Base-by-base conservation (phyloP, 192 early-diverging fungal genomes). In the Coemansia sp. region DNA sequence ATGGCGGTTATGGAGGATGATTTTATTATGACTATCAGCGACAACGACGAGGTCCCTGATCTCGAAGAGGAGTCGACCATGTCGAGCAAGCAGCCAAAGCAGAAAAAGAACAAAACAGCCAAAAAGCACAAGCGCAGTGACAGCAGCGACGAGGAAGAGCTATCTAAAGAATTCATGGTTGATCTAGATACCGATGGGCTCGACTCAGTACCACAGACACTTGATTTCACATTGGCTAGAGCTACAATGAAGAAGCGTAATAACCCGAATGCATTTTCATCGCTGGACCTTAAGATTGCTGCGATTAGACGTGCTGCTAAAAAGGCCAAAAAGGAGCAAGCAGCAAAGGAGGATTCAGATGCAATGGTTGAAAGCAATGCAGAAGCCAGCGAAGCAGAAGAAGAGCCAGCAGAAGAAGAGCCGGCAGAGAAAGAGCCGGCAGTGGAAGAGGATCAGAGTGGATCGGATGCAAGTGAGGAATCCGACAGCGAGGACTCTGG, bases 201-300 rank as follows among this genome's bases (percentile, higher is more conserved):
- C 42, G 72, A 82, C 55, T 61, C 80, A 11, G 66, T 75, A n/a
- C 77, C 73, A 7, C 79, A 89, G 61, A 78, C 84, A 5, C 88
- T 91, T 82, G 92, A 96, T 61, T 94, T 96, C 55, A 83, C 83
- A 10, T 80, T 82, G 42, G 92, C 90, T 19, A 79, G 88, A 49
- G 87, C 83, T 3, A 86, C 86, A 41, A 65, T 96, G 28, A 87
- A 84, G 65, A 68, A 66, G 28, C 80, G 81, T 50, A 73, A 79
- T 30, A 81, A 83, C 68, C 44, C 56, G 19, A 59, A 59, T 11
- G 42, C 30, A 45, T 63, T 55, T 47, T 65, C 67, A 37, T 57
- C 63, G 10, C 31, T 81, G 21, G 76, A 79, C 19, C 61, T 79
- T 11, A 79, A 74, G 66, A 80, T 78, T 60, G 78, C 65, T 11